phyloP scores from a whole-genome alignment of 352 stramenopile species.

The Globisporangium paroecandrum region DNA sequence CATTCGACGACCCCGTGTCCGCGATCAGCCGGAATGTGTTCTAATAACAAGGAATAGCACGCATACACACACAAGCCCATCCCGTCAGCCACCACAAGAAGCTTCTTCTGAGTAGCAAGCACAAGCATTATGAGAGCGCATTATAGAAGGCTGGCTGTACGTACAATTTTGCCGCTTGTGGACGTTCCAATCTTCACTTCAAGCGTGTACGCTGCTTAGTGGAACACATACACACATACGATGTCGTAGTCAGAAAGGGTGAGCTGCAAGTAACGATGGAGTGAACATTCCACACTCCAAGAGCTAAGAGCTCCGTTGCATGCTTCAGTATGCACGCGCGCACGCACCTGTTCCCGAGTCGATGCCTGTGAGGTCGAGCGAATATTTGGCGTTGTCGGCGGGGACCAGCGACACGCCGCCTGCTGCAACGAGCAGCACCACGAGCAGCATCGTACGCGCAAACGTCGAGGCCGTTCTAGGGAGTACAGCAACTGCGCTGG shows the following conservation, averaged over 20 bases:
- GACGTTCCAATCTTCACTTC: constrained; percentile 27
- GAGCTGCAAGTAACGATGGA: neutral
- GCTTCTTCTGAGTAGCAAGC: neutral
- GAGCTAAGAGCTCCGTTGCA: neutral
- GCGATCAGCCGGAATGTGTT: constrained; percentile 76
- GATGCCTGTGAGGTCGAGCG: constrained; percentile 33
- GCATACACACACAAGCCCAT: neutral
- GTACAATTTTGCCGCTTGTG: constrained; percentile 17
- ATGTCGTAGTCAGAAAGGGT: neutral
- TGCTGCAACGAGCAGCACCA: constrained; percentile 2
- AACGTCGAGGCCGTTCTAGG: neutral
- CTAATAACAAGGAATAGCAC: constrained; percentile 18
- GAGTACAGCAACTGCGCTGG: neutral
- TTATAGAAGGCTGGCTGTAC: neutral
- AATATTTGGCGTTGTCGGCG: constrained; percentile 31
- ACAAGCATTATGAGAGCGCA: neutral
- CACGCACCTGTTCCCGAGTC: constrained; percentile 27
- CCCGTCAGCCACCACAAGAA: neutral
- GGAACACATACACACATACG: neutral
- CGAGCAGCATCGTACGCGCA: neutral
- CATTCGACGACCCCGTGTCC: constrained; percentile 83
- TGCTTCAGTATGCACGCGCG: neutral
- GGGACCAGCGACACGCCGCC: neutral
- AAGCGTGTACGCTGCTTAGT: constrained; percentile 29
- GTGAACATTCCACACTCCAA: neutral